Evolutionary conservation across 345 rosid genomes (phyloP).

Genomic region (Brassica nigra): DNA sequence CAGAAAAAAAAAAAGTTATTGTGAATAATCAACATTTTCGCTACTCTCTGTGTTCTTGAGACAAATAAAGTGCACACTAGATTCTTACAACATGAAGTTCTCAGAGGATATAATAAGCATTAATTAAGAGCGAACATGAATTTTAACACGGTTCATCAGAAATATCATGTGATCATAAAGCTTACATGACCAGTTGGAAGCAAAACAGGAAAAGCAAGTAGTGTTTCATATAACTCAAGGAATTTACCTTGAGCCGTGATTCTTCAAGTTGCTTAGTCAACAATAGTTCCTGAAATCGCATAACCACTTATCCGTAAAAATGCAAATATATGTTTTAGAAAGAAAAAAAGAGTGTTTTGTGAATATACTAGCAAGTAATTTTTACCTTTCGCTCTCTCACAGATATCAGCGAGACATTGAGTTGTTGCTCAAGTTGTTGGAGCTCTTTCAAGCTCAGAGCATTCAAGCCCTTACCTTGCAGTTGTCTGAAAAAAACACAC

Average conservation of each 20-base stretch:
- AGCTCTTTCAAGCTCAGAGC: slow-evolving; percentile 69
- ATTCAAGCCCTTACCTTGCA: slow-evolving; percentile 69
- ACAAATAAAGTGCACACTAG: slow-evolving; percentile 1
- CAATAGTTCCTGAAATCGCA: slow-evolving; percentile 66
- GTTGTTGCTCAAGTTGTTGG: slow-evolving; percentile 71
- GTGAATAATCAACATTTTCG: not conserved
- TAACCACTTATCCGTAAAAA: slow-evolving; percentile 18
- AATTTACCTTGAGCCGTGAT: slow-evolving; percentile 69
- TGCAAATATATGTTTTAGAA: not conserved
- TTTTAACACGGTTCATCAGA: not conserved
- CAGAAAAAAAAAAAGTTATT: slow-evolving; percentile 3
- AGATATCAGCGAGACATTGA: slow-evolving; percentile 58
- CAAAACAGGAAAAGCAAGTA: slow-evolving; percentile 17
- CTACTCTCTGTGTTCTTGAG: not conserved
- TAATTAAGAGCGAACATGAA: not conserved
- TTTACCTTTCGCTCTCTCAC: slow-evolving; percentile 80
- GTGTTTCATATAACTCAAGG: not conserved
- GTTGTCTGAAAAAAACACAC: slow-evolving; percentile 45
- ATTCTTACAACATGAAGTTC: slow-evolving; percentile 7
- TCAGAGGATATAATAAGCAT: not conserved
- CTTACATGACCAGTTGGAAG: slow-evolving; percentile 3
- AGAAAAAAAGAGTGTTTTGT: not conserved
- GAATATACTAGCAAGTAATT: too few species aligned
- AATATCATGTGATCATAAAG: not conserved
- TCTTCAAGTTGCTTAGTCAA: slow-evolving; percentile 76